Percentiles rank a stretch among this genome's conserved stretches.
These are phyloP conservation scores for Elongisporangium prolatum DNA, from an alignment of 352 stramenopile genomes.

Conservation along the genomic window DNA sequence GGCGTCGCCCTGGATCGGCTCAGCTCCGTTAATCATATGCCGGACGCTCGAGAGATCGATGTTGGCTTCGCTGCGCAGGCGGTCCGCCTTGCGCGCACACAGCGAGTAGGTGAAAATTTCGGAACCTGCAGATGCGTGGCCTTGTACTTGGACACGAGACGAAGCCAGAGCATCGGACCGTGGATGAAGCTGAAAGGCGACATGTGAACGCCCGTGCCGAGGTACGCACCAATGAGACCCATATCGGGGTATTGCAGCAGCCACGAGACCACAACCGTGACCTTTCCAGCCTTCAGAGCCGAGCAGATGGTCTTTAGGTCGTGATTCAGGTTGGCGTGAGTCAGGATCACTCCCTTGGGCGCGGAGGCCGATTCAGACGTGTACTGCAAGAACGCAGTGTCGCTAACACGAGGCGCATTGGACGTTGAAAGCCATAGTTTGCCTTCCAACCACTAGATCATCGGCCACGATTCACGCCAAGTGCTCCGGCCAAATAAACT, in stretches of 20 bases:
- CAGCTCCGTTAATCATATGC: conserved; percentile 98
- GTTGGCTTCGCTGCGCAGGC: conserved; percentile 20
- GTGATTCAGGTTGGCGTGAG: conserved; percentile 95
- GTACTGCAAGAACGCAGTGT: conserved; percentile 98
- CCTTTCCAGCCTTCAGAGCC: conserved; percentile 82
- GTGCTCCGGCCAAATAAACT: conserved; percentile 80
- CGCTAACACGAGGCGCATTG: conserved; percentile 34
- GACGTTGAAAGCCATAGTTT: conserved; percentile 33
- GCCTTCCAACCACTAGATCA: conserved; percentile 43
- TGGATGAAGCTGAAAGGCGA: conserved; percentile 98
- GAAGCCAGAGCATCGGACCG: conserved; percentile 94
- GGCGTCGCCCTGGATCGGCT: conserved; percentile 91
- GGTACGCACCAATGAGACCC: conserved; percentile 96
- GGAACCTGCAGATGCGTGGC: conserved; percentile 98
- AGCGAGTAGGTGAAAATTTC: conserved; percentile 99
- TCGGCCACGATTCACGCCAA: conserved; percentile 88
- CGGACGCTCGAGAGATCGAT: conserved; percentile 91
- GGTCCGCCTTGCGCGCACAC: conserved; percentile 91
- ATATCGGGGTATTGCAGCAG: conserved; percentile 99
- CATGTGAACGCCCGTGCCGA: conserved; percentile 95
- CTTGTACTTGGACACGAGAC: conserved; percentile 78
- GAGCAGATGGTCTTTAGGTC: conserved; percentile 95
- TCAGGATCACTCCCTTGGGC: conserved; percentile 98
- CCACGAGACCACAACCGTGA: conserved; percentile 97
- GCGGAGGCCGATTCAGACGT: conserved; percentile 97